A percentile compares a stretch with the other conserved stretches of the same genome.
Conservation (phyloP, 192 early-diverging fungal species). For the Backusella sp. region DNA sequence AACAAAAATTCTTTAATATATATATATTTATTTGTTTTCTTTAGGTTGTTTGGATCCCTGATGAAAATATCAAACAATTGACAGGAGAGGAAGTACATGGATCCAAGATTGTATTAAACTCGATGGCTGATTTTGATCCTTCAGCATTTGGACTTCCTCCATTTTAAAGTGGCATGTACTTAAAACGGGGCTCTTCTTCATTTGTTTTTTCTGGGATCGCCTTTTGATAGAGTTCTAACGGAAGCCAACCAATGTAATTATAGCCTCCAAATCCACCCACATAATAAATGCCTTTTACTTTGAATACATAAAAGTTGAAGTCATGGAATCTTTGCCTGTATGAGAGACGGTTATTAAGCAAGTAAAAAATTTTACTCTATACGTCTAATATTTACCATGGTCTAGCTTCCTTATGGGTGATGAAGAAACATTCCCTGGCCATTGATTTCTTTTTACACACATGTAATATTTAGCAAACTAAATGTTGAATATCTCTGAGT, state of each 20-base stretch:
- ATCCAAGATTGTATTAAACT: slow-evolving; percentile 54
- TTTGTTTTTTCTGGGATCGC: slow-evolving; percentile 5
- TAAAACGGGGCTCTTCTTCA: not conserved
- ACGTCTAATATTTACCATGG: slow-evolving; percentile 24
- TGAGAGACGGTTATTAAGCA: not conserved
- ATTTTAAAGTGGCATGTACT: not conserved
- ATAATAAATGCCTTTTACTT: slow-evolving; percentile 46
- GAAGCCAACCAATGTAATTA: slow-evolving; percentile 56
- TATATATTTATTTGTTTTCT: not conserved
- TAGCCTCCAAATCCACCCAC: slow-evolving; percentile 53
- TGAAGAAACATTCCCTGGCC: slow-evolving; percentile 39
- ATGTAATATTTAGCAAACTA: too few relatives aligned
- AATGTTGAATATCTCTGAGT: not conserved
- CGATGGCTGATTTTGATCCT: slow-evolving; percentile 71
- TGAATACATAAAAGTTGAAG: slow-evolving; percentile 47
- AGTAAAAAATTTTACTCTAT: not conserved
- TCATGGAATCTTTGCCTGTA: slow-evolving; percentile 39
- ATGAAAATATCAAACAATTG: slow-evolving; percentile 53
- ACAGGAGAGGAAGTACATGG: slow-evolving; percentile 44
- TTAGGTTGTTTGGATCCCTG: slow-evolving; percentile 87
- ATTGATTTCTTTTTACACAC: slow-evolving; percentile 16
- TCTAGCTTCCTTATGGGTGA: slow-evolving; percentile 43
- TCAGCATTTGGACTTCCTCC: slow-evolving; percentile 5
- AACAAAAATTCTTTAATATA: not conserved
- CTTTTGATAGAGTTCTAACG: slow-evolving; percentile 35